Evolutionary conservation across 805 yeast species (phyloP), one percentile per base, ranked within the genome.

Genomic region (Wickerhamiella alocasiicola): DNA sequence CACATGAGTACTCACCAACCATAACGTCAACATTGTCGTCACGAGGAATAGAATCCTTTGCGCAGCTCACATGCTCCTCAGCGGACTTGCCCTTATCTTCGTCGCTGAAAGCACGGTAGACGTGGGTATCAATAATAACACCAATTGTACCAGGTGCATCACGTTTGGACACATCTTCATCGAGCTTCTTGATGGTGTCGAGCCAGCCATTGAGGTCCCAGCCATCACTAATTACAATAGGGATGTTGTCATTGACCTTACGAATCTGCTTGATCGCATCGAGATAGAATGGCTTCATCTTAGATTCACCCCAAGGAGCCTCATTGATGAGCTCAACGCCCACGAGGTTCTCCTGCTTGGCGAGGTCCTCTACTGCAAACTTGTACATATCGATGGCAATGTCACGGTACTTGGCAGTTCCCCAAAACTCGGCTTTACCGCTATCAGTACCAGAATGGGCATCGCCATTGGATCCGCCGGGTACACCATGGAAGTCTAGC

Each of bases 1-100:
- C 95, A 61, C 94, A 83, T 0, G 94, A 81, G 59, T 74, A 88
- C 57, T 88, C 98, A 9, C 97, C 97, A 19, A 84, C 76, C 54
- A 83, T 65, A 41, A 80, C 66, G 54, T 85, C 95, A 1, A 73
- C 79, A 36, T 61, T 43, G 15, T 50, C 53, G 25, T 47, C 47
- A 21, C 39, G 39, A 9, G 46, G 44, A 16, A 51, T 33, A 5
- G 60, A 53, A 13, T 35, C 40, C 12, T 18, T 13, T 16, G 39
- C 30, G 3, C 20, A n/a, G 18, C 71, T 61, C 42, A 84, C 65
- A 44, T 76, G 76, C 46, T 74, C 69, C 16, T 70, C 71, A 0
- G 91, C 87, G 6, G 68, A 52, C 55, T 81, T 81, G 2, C 49
- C 46, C 58, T 72, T 76, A 59, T 88, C 96, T 0, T 62, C 63